These are phyloP conservation scores for Taiwanofungus camphoratus DNA, from an alignment of 1,284 basidiomycete species.

Conservation along the genomic window DNA sequence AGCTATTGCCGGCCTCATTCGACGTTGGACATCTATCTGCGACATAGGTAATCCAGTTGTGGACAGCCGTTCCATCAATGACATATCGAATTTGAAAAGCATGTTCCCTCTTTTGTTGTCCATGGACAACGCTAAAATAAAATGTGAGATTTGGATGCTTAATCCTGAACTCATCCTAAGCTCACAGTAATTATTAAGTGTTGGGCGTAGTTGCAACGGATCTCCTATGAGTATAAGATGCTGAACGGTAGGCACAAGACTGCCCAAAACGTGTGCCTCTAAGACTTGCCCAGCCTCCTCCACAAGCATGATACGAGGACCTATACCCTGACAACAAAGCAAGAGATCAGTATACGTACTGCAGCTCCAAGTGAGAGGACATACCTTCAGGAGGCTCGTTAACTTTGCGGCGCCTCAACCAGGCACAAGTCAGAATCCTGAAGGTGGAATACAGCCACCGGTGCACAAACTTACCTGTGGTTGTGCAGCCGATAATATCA, in stretches of 20 bases:
- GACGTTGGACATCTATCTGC: constrained; percentile 35
- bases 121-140: constrained; percentile 31
- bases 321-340: constrained; percentile 26
- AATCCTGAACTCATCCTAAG: constrained; percentile 4
- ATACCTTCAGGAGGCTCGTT: constrained; percentile 48
- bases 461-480: constrained; percentile 52
- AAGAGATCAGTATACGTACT: neutral
- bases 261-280: constrained; percentile 64
- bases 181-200: constrained; percentile 58
- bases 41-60: constrained; percentile 35
- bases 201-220: constrained; percentile 62
- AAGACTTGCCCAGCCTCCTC: constrained; percentile 72
- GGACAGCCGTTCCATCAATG: constrained; percentile 43
- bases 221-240: constrained; percentile 22
- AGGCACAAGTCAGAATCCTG: no score
- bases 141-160: neutral
- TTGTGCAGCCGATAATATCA: constrained; percentile 68
- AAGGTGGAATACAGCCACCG: no score
- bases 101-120: constrained; percentile 31
- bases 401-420: constrained; percentile 59
- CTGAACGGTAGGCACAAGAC: constrained; percentile 41
- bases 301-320: constrained; percentile 27
- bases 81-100: constrained; percentile 39
- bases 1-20: constrained; percentile 41
- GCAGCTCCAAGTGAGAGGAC: constrained; percentile 1